Base-by-base conservation (phyloP, 192 early-diverging fungal species). In the Podila epicladia region DNA sequence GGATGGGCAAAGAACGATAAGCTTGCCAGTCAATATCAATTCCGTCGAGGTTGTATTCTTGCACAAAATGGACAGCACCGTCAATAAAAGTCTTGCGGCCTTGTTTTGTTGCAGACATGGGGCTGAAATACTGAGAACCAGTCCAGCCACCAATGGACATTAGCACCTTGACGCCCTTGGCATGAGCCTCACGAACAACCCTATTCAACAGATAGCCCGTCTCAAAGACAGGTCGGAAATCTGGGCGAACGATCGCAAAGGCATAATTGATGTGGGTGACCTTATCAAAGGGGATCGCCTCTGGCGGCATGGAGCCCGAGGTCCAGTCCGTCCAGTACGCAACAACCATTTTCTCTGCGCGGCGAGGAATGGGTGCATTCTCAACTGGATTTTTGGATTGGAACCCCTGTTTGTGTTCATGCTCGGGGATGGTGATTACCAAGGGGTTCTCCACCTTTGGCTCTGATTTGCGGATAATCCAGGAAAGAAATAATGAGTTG, bases 61-160 rank as follows among this genome's bases (percentile, higher is more conserved):
- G 80, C 37, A 90, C 75, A 71, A 88, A 86, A 9, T 67, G 48
- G 26, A 88, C 64, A 63, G 89, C 89, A 32, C 90, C 83, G 41
- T 75, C 63, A 29, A 91, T 85, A 72, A 91, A 84, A 1, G 64
- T 72, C 45, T 74, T 68, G 32, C 91, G 85, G 33, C 79, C 83
- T 9, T 59, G 29, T 20, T 60, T 51, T 55, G 75, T 66, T 22
- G 87, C 87, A 38, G 87, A 79, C 29, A 91, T 83, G 6, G 87
- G 72, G 72, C 89, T 90, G 51, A 89, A 82, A 71, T 87, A 71
- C 63, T 82, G 82, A 20, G 87, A 88, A 2, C 93, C 93, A 17
- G 88, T 86, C 93, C 93, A 94, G 0, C 93, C 93, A 64, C 93
- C 93, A 33, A 93, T 66, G 6, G 92, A 92, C 15, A 93, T 79